A percentile compares a stretch with the other conserved stretches of the same genome.
Evolutionary conservation across 139 green algal genomes (phyloP).

Genomic region (Deuterostichococcus epilithicus): DNA sequence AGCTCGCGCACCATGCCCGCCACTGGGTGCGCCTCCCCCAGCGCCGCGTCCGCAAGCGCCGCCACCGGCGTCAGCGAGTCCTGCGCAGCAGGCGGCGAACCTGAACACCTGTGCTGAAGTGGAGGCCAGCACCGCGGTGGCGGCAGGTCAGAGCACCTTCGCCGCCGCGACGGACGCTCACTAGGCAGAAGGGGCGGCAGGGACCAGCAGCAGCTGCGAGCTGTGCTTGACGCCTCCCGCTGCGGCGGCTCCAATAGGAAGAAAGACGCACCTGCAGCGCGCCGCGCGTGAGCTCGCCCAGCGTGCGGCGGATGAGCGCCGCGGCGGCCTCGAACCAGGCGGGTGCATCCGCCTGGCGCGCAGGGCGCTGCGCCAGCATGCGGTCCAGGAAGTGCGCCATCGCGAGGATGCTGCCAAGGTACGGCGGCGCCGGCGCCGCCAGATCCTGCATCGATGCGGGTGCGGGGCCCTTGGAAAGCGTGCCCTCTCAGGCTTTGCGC

Average conservation of each 20-base stretch:
- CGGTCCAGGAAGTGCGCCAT: constrained; percentile 46
- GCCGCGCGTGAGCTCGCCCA: constrained; percentile 4
- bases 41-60: not conserved
- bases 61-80: constrained; percentile 29
- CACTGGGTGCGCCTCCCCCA: constrained; percentile 26
- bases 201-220: too few relatives aligned
- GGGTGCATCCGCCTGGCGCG: constrained; percentile 31
- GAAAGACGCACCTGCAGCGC: constrained; percentile 26
- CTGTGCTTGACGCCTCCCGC: too few relatives aligned
- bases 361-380: constrained; percentile 27
- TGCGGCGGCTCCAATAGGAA: too few relatives aligned
- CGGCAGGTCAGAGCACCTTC: not conserved
- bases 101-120: not conserved
- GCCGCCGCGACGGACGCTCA: not conserved
- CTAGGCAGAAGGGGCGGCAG: not conserved
- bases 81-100: not conserved
- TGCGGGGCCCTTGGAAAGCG: too few relatives aligned
- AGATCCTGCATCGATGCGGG: constrained; percentile 3
- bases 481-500: too few relatives aligned
- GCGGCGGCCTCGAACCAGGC: constrained; percentile 44
- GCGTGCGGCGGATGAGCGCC: constrained; percentile 5
- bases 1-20: constrained; percentile 10
- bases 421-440: constrained; percentile 6
- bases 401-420: constrained; percentile 19
- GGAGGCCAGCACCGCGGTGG: not conserved